Evolutionary conservation across 2,329 filamentous ascomycete genomes (phyloP), one percentile per base, ranked within the genome.

Genomic region (Aspergillus puulaauensis): DNA sequence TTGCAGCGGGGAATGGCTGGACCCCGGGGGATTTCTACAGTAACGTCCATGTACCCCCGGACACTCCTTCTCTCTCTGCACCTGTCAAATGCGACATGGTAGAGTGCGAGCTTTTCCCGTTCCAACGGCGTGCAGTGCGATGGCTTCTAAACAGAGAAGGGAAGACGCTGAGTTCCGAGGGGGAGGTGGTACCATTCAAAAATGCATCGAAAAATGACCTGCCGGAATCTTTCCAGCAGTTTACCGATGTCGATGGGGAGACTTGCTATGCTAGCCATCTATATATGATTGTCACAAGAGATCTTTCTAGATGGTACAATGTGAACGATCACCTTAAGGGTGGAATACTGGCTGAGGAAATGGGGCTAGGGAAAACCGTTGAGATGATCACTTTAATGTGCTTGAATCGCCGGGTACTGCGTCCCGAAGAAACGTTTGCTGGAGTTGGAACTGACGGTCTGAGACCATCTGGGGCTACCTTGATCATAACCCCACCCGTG

Each of bases 401-500:
- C 53, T 61, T 78, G 46, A 74, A 80, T 59, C 68, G 64, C 24
- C 71, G 73, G 23, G 43, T 57, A 14, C 37, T 64, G 27, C 37
- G 24, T n/a, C 24, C 55, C 9, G 60, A 65, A 19, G 56, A 60
- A 12, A 50, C 58, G 14, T 52, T 59, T n/a, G 19, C 64, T 3
- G 63, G 65, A 39, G 39, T 55, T 6, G 57, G 65, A 44, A 61
- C 58, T 21, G 64, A 66, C 24, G 64, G 64, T 5, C 59, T 78
- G 41, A 69, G 62, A 49, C 64, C 64, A 44, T 85, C 83, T 35
- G 73, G 77, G 17, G 82, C 84, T 1, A 88, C 85, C 2, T 74
- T 88, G 44, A 87, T 88, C 54, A 85, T 88, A 57, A 86, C 83
- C 1, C 86, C 86, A 4, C 76, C 78, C 6, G 80, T 84, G 2